Conservation (phyloP, 2,329 filamentous ascomycete species). For the Colletotrichum truncatum region DNA sequence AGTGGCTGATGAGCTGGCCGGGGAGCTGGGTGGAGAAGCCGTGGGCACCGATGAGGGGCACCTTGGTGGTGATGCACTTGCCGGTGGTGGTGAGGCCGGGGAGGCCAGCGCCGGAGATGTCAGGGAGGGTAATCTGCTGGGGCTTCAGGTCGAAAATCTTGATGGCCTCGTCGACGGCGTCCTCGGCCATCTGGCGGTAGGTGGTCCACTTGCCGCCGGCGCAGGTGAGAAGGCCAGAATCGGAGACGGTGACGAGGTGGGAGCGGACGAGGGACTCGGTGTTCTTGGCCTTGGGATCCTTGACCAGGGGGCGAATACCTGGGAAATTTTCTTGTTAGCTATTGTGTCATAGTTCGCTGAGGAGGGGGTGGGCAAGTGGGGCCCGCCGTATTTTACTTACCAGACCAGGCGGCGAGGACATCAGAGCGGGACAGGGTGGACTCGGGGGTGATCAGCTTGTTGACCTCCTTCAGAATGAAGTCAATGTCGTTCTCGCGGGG, state of each 20-base stretch:
- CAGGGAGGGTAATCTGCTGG: conserved; percentile 61
- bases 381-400: no score
- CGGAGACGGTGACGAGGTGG: conserved; percentile 79
- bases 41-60: conserved; percentile 80
- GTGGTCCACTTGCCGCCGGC: conserved; percentile 91
- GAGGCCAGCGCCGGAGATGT: conserved; percentile 72
- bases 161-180: conserved; percentile 83
- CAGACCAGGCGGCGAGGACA: conserved; percentile 84
- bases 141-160: conserved; percentile 69
- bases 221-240: conserved; percentile 80
- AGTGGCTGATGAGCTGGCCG: conserved; percentile 44
- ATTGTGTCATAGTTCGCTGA: background rate
- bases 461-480: conserved; percentile 83
- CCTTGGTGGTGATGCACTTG: conserved; percentile 77
- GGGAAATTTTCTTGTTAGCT: background rate
- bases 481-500: conserved; percentile 81
- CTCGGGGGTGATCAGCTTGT: conserved; percentile 78
- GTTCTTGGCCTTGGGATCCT: conserved; percentile 82
- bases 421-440: conserved; percentile 79
- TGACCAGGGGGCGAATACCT: conserved; percentile 80
- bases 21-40: conserved; percentile 60
- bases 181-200: conserved; percentile 88
- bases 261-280: conserved; percentile 86
- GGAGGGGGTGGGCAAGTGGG: no score
- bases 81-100: conserved; percentile 66